Conservation (phyloP, 352 stramenopile species). For the Phytophthora cryptogea region DNA sequence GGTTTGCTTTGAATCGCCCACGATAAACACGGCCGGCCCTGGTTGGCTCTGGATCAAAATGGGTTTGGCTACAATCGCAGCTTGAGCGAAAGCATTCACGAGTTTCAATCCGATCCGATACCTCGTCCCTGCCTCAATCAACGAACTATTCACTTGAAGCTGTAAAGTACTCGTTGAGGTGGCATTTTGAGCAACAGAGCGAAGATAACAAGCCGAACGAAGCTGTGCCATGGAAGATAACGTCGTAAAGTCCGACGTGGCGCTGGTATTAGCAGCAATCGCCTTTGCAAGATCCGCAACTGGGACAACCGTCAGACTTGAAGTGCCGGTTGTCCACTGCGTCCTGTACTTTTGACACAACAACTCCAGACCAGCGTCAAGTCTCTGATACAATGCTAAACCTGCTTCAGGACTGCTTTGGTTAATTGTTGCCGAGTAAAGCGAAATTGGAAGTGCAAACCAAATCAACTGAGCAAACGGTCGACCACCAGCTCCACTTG, state of each 20-base stretch:
- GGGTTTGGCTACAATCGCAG: slow-evolving; percentile 21
- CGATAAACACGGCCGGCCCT: slow-evolving; percentile 53
- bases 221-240: slow-evolving; percentile 54
- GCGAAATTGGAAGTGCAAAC: slow-evolving; percentile 43
- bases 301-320: slow-evolving; percentile 28
- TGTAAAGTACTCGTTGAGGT: slow-evolving; percentile 24
- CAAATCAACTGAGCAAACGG: slow-evolving; percentile 46
- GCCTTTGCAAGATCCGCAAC: slow-evolving; percentile 33
- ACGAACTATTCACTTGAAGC: slow-evolving; percentile 51
- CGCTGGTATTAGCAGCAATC: slow-evolving; percentile 9
- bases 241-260: slow-evolving; percentile 24
- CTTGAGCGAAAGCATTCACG: slow-evolving; percentile 62
- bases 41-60: slow-evolving; percentile 46
- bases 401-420: slow-evolving; percentile 12
- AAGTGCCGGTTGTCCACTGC: slow-evolving; percentile 45
- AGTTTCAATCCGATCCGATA: slow-evolving; percentile 63
- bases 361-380: slow-evolving; percentile 38
- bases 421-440: slow-evolving; percentile 22
- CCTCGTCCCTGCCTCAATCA: slow-evolving; percentile 36
- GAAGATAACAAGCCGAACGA: slow-evolving; percentile 54
- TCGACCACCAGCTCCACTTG: slow-evolving; percentile 54
- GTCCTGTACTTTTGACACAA: slow-evolving; percentile 57
- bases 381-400: slow-evolving; percentile 27
- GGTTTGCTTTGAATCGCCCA: slow-evolving; percentile 43
- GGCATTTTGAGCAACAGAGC: slow-evolving; percentile 35